These are phyloP conservation scores for Sugiyamaella chiloensis DNA, from an alignment of 805 yeast species.

Conservation along the genomic window DNA sequence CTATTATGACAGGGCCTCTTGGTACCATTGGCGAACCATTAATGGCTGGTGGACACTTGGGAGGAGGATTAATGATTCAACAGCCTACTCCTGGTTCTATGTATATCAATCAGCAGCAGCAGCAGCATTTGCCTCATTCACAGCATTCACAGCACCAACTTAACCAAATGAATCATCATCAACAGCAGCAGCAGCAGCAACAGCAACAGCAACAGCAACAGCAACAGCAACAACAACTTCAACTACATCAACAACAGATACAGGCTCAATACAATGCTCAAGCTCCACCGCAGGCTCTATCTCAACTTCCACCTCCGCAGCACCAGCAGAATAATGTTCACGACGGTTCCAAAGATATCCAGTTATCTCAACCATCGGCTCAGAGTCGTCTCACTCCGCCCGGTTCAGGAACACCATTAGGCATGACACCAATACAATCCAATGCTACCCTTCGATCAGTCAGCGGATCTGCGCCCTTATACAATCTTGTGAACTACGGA, in stretches of 20 bases:
- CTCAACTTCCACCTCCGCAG: not conserved
- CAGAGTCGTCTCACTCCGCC: not conserved
- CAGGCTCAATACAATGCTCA: too few relatives aligned
- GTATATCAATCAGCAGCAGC: not conserved
- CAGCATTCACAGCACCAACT: slow-evolving; percentile 9
- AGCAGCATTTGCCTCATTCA: not conserved
- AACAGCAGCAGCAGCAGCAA: slow-evolving; percentile 1
- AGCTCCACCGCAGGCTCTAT: too few relatives aligned
- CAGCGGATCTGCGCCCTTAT: not conserved
- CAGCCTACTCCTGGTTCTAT: not conserved
- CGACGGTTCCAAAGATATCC: too few relatives aligned
- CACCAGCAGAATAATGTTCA: slow-evolving; percentile 11
- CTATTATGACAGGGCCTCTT: too few relatives aligned
- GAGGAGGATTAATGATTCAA: too few relatives aligned
- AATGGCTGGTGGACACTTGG: too few relatives aligned
- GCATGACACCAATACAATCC: not conserved
- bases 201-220: slow-evolving; percentile 9
- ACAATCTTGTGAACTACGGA: not conserved
- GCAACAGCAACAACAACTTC: slow-evolving; percentile 11
- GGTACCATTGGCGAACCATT: too few relatives aligned
- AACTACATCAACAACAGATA: slow-evolving; percentile 5
- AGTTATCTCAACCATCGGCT: too few relatives aligned
- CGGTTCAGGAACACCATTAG: not conserved
- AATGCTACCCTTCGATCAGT: not conserved
- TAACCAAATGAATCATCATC: slow-evolving; percentile 7